phyloP scores from a whole-genome alignment of 1,139 yeast species.

The Zygoascus meyerae region DNA sequence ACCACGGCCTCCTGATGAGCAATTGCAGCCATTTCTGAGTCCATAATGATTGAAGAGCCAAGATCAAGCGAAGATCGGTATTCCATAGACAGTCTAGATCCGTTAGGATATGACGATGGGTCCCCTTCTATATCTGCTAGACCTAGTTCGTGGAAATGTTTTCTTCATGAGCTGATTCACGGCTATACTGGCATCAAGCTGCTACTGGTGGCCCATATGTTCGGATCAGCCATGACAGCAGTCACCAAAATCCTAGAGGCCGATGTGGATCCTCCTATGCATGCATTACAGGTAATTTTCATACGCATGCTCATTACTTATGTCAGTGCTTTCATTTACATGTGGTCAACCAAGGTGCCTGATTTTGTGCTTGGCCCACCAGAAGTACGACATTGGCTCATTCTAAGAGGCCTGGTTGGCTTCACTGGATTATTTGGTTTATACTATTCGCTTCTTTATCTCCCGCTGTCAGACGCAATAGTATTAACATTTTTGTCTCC shows the following conservation, averaged over 20 bases:
- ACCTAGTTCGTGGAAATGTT: background rate
- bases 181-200: constrained; percentile 24
- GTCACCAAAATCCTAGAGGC: constrained; percentile 67
- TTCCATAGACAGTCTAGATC: constrained; percentile 2
- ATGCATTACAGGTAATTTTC: constrained; percentile 72
- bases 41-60: background rate
- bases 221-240: constrained; percentile 70
- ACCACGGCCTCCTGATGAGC: too few species aligned
- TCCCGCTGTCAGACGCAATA: constrained; percentile 73
- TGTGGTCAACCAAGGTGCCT: constrained; percentile 43
- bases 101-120: background rate
- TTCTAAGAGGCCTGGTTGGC: constrained; percentile 67
- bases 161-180: constrained; percentile 10
- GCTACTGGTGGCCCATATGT: constrained; percentile 43
- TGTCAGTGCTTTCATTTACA: constrained; percentile 49
- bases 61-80: background rate
- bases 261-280: constrained; percentile 55
- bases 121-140: background rate
- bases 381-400: constrained; percentile 48
- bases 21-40: too few species aligned
- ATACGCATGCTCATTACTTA: constrained; percentile 73
- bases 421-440: constrained; percentile 73
- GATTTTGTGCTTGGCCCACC: constrained; percentile 71
- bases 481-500: constrained; percentile 78
- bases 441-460: constrained; percentile 67